A percentile compares a stretch with the other conserved stretches of the same genome.
Evolutionary conservation across 164 flowering plant genomes (phyloP).

Genomic region (Paratinospora sagittata): DNA sequence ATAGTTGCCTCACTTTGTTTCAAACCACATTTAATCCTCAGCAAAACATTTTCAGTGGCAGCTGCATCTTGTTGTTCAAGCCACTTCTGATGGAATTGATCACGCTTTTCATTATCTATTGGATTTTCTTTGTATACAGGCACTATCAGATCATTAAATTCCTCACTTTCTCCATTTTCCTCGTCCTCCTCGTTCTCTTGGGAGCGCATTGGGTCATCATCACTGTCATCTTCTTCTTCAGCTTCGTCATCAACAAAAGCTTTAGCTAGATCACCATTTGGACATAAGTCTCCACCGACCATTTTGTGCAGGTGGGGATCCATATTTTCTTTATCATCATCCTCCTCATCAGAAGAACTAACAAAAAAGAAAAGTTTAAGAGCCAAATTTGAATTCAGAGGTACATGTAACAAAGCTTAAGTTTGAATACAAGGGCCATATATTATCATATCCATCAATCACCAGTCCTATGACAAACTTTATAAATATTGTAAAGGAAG

Average conservation of each 20-base stretch:
- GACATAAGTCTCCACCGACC: conserved; percentile 22
- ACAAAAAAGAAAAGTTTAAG: conserved; percentile 10
- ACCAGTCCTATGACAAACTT: too few relatives aligned
- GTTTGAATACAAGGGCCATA: not conserved
- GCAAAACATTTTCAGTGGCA: conserved; percentile 74
- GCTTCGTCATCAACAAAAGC: conserved; percentile 94
- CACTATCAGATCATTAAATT: conserved; percentile 68
- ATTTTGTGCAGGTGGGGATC: conserved; percentile 32
- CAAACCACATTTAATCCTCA: conserved; percentile 49
- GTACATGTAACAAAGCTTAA: not conserved
- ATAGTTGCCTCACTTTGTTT: conserved; percentile 29
- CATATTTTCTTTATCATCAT: conserved; percentile 64
- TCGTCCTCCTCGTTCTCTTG: conserved; percentile 68
- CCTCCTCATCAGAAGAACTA: conserved; percentile 73
- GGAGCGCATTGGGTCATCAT: conserved; percentile 47
- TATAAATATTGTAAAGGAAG: too few relatives aligned
- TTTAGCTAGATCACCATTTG: conserved; percentile 67
- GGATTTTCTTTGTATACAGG: conserved; percentile 54
- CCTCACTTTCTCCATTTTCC: conserved; percentile 51
- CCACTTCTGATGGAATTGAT: conserved; percentile 85
- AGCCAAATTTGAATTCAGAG: not conserved
- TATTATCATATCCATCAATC: too few relatives aligned
- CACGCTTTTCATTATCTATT: conserved; percentile 62
- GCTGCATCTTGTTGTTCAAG: conserved; percentile 88
- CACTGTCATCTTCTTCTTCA: conserved; percentile 90